phyloP scores from a whole-genome alignment of 257 asterid species.

The Buddleja alternifolia region DNA sequence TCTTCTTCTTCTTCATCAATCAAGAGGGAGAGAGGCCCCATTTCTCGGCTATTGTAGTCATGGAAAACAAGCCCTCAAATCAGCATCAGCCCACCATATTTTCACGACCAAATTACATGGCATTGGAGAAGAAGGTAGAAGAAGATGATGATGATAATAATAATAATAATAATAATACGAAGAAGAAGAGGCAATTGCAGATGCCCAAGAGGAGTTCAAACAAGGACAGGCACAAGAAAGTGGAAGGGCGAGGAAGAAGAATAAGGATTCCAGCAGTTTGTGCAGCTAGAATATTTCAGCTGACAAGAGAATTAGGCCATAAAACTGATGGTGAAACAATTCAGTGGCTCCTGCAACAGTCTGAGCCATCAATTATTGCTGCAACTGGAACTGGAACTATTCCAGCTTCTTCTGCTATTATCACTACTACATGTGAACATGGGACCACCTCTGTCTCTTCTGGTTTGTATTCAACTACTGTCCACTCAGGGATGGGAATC shows the following conservation, averaged over 20 bases:
- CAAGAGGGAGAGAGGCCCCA: conserved; percentile 58
- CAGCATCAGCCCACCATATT: conserved; percentile 39
- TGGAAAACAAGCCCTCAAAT: conserved; percentile 36
- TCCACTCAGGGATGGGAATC: conserved; percentile 34
- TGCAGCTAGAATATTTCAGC: conserved; percentile 62
- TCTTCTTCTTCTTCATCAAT: conserved; percentile 53
- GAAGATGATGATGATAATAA: no score
- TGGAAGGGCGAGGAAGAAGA: conserved; percentile 61
- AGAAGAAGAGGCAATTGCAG: conserved; percentile 38
- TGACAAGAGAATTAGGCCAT: conserved; percentile 54
- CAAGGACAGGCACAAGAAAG: conserved; percentile 63
- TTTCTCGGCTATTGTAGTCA: conserved; percentile 34
- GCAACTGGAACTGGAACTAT: conserved; percentile 63
- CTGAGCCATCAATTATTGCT: conserved; percentile 59
- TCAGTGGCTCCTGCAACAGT: conserved; percentile 61
- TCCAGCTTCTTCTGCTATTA: conserved; percentile 65
- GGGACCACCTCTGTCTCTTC: conserved; percentile 43
- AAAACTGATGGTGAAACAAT: conserved; percentile 60
- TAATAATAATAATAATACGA: no score
- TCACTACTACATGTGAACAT: conserved; percentile 57
- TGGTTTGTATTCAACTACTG: conserved; percentile 31
- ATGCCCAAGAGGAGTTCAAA: conserved; percentile 53
- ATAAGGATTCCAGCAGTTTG: conserved; percentile 59
- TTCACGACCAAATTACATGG: conserved; percentile 43
- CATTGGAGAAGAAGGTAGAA: conserved; percentile 33